Conservation (phyloP, 805 yeast genomes). For the Candida corydali region DNA sequence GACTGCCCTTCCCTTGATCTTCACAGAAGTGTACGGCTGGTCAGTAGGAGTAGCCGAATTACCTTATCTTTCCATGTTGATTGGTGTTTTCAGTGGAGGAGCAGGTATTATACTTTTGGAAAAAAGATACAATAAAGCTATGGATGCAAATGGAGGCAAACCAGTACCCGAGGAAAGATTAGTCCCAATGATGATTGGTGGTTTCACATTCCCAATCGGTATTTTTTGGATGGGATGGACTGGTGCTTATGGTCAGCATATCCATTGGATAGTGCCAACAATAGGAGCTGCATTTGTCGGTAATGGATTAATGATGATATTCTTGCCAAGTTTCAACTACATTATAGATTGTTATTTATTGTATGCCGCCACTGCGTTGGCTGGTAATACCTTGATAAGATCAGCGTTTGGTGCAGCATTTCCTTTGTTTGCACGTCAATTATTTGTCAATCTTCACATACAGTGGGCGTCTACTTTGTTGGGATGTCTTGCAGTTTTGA, state of each 20-base stretch:
- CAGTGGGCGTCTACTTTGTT: conserved; percentile 54
- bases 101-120: conserved; percentile 51
- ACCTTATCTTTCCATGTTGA: conserved; percentile 73
- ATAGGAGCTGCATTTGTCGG: conserved; percentile 41
- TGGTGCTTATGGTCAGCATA: conserved; percentile 65
- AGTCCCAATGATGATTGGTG: conserved; percentile 72
- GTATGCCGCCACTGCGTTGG: conserved; percentile 61
- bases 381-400: conserved; percentile 59
- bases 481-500: conserved; percentile 47
- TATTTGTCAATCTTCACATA: conserved; percentile 48
- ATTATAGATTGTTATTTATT: conserved; percentile 56
- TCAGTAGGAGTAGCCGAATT: conserved; percentile 63
- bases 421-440: conserved; percentile 53
- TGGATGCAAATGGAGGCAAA: conserved; percentile 49
- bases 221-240: conserved; percentile 87
- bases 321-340: conserved; percentile 58
- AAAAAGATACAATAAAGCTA: conserved; percentile 42
- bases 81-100: conserved; percentile 66
- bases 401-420: conserved; percentile 58
- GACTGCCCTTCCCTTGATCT: conserved; percentile 42
- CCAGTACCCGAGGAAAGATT: conserved; percentile 79
- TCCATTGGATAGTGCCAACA: conserved; percentile 74
- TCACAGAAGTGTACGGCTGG: conserved; percentile 55
- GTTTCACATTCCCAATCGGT: conserved; percentile 69
- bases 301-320: conserved; percentile 49